A percentile compares a stretch with the other conserved stretches of the same genome.
phyloP scores from a whole-genome alignment of 192 early-diverging fungal genomes.

The Podila clonocystis region DNA sequence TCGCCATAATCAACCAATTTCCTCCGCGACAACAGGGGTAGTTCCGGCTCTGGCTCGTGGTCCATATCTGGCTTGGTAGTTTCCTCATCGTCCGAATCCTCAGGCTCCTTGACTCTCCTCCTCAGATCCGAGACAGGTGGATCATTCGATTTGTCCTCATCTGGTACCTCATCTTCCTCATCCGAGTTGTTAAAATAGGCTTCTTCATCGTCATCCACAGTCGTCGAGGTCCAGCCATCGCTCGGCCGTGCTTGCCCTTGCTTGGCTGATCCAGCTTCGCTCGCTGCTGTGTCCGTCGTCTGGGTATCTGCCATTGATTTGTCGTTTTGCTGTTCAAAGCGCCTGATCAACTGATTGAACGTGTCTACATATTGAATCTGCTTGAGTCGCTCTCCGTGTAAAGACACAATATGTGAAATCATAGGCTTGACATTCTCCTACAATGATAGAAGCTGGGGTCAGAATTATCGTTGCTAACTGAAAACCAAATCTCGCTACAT shows the following conservation, averaged over 20 bases:
- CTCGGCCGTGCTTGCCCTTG: constrained; percentile 10
- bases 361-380: constrained; percentile 71
- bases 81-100: constrained; percentile 11
- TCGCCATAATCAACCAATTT: constrained; percentile 44
- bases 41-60: constrained; percentile 16
- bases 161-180: constrained; percentile 62
- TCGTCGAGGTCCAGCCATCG: constrained; percentile 59
- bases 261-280: constrained; percentile 45
- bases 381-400: constrained; percentile 67
- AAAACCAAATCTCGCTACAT: neutral
- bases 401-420: constrained; percentile 73
- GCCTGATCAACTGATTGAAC: constrained; percentile 63
- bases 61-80: constrained; percentile 7
- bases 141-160: constrained; percentile 43
- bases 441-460: neutral
- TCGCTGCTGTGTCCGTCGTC: constrained; percentile 23
- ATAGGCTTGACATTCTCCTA: constrained; percentile 76
- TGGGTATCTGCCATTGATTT: constrained; percentile 49
- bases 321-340: constrained; percentile 75
- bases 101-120: constrained; percentile 26
- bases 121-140: constrained; percentile 34
- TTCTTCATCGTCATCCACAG: constrained; percentile 81
- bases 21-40: constrained; percentile 12
- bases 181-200: constrained; percentile 81
- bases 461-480: neutral